These are phyloP conservation scores for Cucurbita maxima DNA, from an alignment of 306 rosid species.

Conservation along the genomic window DNA sequence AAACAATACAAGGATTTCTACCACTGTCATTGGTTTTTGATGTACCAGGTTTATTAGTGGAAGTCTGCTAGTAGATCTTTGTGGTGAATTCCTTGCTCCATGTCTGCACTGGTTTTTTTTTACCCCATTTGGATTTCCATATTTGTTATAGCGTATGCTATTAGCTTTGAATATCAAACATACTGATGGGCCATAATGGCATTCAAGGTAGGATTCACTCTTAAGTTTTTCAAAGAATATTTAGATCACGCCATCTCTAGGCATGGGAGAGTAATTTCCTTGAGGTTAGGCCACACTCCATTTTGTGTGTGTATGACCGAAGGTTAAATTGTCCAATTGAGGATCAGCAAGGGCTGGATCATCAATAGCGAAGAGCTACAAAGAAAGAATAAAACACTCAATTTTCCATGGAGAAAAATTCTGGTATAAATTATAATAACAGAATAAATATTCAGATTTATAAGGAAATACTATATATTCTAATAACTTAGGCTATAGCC, in stretches of 20 bases:
- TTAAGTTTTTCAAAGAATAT: not conserved
- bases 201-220: not conserved
- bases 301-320: not conserved
- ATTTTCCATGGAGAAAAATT: not conserved
- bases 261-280: not conserved
- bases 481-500: not conserved
- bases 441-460: not conserved
- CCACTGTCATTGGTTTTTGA: not conserved
- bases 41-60: not conserved
- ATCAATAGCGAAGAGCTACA: not conserved
- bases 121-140: not conserved
- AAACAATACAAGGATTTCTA: not conserved
- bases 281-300: not conserved
- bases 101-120: not conserved
- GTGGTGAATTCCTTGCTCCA: not conserved
- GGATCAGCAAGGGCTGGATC: not conserved
- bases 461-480: not conserved
- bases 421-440: not conserved
- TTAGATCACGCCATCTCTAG: not conserved
- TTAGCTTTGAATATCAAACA: not conserved
- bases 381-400: not conserved
- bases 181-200: not conserved
- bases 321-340: not conserved
- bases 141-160: not conserved
- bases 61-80: not conserved